These are phyloP conservation scores for Balansia obtecta DNA, from an alignment of 2,329 filamentous ascomycete species.

Conservation along the genomic window DNA sequence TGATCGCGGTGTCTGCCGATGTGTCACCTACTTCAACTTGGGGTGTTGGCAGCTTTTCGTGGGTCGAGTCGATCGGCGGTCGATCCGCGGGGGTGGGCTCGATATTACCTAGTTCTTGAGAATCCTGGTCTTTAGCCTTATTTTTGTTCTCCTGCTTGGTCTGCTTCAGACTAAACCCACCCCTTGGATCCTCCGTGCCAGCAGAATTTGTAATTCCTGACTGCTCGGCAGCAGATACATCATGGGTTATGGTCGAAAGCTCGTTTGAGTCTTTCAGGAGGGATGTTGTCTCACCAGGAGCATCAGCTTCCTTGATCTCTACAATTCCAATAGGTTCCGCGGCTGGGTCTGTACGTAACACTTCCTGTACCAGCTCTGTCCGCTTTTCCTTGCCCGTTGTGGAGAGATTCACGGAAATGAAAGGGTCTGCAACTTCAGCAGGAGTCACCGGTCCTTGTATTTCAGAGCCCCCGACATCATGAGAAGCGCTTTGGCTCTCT, in stretches of 20 bases:
- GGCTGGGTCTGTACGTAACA: constrained; percentile 5
- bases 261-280: constrained; percentile 6
- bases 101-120: constrained; percentile 17
- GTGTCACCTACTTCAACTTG: not conserved
- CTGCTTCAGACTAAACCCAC: constrained; percentile 16
- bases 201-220: constrained; percentile 10
- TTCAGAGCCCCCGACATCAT: not conserved
- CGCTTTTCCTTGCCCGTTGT: constrained; percentile 25
- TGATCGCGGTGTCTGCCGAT: not conserved
- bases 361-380: constrained; percentile 15
- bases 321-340: not conserved
- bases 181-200: constrained; percentile 18
- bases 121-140: constrained; percentile 19
- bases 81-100: constrained; percentile 11
- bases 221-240: not conserved
- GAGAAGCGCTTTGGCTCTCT: not conserved
- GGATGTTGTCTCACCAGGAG: not conserved
- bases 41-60: not conserved
- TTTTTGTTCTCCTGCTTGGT: constrained; percentile 23
- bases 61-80: not conserved
- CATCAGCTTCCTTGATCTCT: not conserved
- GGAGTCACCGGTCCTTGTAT: not conserved
- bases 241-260: constrained; percentile 6
- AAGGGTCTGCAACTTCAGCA: constrained; percentile 4
- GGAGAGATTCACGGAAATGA: constrained; percentile 15